Percentiles rank a stretch among this genome's conserved stretches.
Conservation (phyloP, 768 basidiomycete species). For the Cystobasidium onofrii region DNA sequence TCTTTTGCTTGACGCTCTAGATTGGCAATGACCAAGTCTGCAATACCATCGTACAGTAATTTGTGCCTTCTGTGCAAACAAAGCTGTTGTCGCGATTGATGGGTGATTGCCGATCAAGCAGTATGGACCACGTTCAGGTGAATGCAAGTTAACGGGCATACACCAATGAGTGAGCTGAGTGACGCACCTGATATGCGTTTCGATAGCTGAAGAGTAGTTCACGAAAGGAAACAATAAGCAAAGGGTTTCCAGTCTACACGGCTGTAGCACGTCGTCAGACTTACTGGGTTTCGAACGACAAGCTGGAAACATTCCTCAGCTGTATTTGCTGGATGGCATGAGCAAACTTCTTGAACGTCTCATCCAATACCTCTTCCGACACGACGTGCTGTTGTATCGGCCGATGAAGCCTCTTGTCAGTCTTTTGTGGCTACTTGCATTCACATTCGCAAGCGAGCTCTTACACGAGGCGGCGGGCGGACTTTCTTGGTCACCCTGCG, state of each 20-base stretch:
- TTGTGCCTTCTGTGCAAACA: slow-evolving; percentile 62
- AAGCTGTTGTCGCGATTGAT: slow-evolving; percentile 47
- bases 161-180: neutral
- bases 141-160: neutral
- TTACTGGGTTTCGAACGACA: slow-evolving; percentile 78
- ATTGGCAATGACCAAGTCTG: slow-evolving; percentile 67
- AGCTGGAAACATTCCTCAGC: slow-evolving; percentile 77
- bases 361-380: slow-evolving; percentile 47
- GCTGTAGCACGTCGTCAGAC: no score
- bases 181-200: slow-evolving; percentile 65
- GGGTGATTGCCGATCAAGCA: neutral
- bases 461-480: slow-evolving; percentile 26
- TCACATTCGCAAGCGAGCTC: neutral
- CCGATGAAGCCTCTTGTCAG: neutral
- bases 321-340: slow-evolving; percentile 89
- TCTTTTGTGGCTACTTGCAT: neutral
- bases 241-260: no score
- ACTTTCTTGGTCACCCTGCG: slow-evolving; percentile 24
- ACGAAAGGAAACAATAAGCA: no score
- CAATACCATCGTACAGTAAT: slow-evolving; percentile 72
- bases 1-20: slow-evolving; percentile 68
- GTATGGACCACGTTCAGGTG: neutral
- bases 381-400: neutral
- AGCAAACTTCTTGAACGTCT: slow-evolving; percentile 72
- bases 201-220: slow-evolving; percentile 57